A percentile compares a stretch with the other conserved stretches of the same genome.
These are phyloP conservation scores for Mycosarcoma maydis DNA, from an alignment of 1,284 basidiomycete genomes.

Conservation along the genomic window DNA sequence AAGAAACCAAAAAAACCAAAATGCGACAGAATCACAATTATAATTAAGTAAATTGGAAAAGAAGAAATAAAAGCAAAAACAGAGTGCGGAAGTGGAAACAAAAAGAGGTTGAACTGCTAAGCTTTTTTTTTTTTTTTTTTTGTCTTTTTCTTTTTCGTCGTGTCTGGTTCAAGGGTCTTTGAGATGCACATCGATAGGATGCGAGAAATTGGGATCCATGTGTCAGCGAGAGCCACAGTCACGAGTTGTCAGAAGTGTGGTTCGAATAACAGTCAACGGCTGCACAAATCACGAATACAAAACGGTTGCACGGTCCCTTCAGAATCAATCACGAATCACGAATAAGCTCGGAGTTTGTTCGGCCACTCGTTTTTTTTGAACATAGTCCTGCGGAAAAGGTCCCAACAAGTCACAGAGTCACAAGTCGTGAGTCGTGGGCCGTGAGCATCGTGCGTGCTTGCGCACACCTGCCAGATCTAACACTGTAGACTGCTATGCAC, in stretches of 20 bases:
- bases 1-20: background rate
- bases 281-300: too few relatives aligned
- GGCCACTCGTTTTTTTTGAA: too few relatives aligned
- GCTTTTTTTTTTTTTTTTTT: background rate
- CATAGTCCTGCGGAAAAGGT: too few relatives aligned
- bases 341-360: conserved; percentile 27
- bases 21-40: too few relatives aligned
- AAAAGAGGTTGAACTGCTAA: conserved; percentile 17
- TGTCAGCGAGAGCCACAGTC: too few relatives aligned
- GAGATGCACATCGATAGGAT: too few relatives aligned
- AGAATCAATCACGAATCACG: background rate
- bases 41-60: conserved; percentile 3
- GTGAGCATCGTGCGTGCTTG: too few relatives aligned
- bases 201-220: too few relatives aligned
- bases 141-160: conserved; percentile 4
- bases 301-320: background rate
- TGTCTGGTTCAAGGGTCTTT: background rate
- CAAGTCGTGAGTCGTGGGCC: too few relatives aligned
- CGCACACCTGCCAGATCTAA: too few relatives aligned
- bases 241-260: too few relatives aligned
- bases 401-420: conserved; percentile 23
- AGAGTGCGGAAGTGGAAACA: background rate
- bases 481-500: conserved; percentile 1
- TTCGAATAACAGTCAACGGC: too few relatives aligned
- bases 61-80: conserved; percentile 1